Conservation (phyloP, 192 early-diverging fungal genomes). For the Linnemannia exigua region DNA sequence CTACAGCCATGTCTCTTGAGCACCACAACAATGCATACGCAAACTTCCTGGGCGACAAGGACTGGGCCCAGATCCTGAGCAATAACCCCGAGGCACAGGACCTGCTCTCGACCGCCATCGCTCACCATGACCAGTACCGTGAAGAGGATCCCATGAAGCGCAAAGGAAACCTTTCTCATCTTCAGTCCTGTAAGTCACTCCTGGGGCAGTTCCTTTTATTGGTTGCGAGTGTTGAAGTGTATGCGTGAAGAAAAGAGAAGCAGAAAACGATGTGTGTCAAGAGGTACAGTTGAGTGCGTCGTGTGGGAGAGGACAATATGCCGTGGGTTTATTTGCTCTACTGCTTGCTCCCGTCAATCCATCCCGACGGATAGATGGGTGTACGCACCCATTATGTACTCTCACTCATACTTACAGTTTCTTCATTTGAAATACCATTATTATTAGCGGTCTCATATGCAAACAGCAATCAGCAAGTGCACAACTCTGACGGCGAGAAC, state of each 20-base stretch:
- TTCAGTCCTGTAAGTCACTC: background rate
- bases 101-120: slow-evolving; percentile 59
- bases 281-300: background rate
- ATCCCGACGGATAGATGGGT: background rate
- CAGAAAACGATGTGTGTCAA: background rate
- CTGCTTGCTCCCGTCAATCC: background rate
- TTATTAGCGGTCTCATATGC: background rate
- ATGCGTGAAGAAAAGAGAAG: background rate
- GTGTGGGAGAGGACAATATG: background rate
- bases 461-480: slow-evolving; percentile 9
- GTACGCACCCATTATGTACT: background rate
- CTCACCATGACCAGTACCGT: slow-evolving; percentile 58
- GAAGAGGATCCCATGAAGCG: slow-evolving; percentile 60
- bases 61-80: slow-evolving; percentile 53
- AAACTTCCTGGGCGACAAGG: slow-evolving; percentile 30
- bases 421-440: background rate
- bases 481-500: slow-evolving; percentile 40
- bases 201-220: too few species aligned
- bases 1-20: slow-evolving; percentile 37
- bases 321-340: background rate
- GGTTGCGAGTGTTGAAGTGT: too few species aligned
- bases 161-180: slow-evolving; percentile 52
- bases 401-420: background rate
- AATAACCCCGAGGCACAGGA: slow-evolving; percentile 61
- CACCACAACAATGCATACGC: slow-evolving; percentile 36